A percentile compares a stretch with the other conserved stretches of the same genome.
Evolutionary conservation across 164 flowering plant species (phyloP).

Genomic region (Akebia trifoliata): DNA sequence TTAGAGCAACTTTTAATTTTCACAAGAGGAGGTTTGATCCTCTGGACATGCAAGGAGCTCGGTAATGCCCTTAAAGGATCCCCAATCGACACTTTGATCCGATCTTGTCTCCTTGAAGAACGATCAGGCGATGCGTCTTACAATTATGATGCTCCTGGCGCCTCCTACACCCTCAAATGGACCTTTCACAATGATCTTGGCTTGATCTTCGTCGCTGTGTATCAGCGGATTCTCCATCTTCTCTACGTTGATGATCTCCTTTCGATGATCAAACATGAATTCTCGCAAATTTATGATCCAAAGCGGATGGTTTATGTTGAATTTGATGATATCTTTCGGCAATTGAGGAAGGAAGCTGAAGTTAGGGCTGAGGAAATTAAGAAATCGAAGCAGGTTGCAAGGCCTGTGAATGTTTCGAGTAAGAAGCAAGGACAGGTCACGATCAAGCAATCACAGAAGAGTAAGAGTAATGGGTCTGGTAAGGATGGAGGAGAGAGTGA

Average conservation of each 20-base stretch:
- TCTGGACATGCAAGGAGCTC: conserved; percentile 93
- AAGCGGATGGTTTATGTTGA: conserved; percentile 59
- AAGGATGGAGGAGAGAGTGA: conserved; percentile 59
- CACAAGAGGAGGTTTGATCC: conserved; percentile 92
- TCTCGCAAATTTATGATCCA: conserved; percentile 72
- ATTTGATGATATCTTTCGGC: conserved; percentile 80
- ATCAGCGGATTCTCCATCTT: conserved; percentile 73
- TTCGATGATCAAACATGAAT: conserved; percentile 72
- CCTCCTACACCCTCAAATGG: conserved; percentile 87
- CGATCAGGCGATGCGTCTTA: conserved; percentile 79
- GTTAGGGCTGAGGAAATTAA: conserved; percentile 82
- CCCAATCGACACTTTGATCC: conserved; percentile 81
- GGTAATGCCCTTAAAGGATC: conserved; percentile 91
- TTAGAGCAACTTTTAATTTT: conserved; percentile 93
- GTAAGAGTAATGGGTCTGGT: conserved; percentile 32
- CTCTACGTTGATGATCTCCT: conserved; percentile 92
- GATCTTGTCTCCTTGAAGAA: conserved; percentile 93
- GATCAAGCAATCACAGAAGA: conserved; percentile 35
- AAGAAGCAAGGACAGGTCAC: conserved; percentile 54
- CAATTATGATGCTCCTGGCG: conserved; percentile 79
- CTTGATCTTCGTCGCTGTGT: conserved; percentile 93
- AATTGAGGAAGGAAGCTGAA: conserved; percentile 80
- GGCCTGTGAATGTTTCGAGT: conserved; percentile 28
- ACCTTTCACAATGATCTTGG: conserved; percentile 93
- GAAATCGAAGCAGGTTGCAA: conserved; percentile 53